A percentile compares a stretch with the other conserved stretches of the same genome.
Evolutionary conservation across 1,139 yeast species (phyloP).

Genomic region (Lizanozyma gosingica): DNA sequence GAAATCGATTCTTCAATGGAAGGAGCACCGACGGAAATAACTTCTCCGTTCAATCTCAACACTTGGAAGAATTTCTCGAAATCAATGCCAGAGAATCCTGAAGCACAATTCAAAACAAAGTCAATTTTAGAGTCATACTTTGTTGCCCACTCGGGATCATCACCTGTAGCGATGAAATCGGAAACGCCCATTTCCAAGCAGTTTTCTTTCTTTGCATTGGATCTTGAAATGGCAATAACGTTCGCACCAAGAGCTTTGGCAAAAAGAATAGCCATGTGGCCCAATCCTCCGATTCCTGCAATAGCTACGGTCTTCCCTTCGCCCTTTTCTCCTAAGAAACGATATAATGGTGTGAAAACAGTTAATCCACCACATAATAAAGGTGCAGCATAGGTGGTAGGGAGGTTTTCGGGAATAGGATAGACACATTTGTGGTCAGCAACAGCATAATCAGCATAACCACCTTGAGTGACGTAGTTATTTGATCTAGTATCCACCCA

Average conservation of each 20-base stretch:
- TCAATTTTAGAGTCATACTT: slow-evolving; percentile 31
- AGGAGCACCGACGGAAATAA: slow-evolving; percentile 17
- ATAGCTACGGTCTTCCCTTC: slow-evolving; percentile 42
- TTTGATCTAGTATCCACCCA: slow-evolving; percentile 28
- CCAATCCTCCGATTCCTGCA: slow-evolving; percentile 54
- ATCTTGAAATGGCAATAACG: slow-evolving; percentile 46
- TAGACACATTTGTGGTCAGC: slow-evolving; percentile 39
- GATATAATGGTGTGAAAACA: slow-evolving; percentile 41
- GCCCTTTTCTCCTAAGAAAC: no score
- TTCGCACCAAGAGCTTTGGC: slow-evolving; percentile 52
- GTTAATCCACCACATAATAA: slow-evolving; percentile 47
- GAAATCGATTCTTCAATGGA: no score
- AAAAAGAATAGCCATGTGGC: slow-evolving; percentile 50
- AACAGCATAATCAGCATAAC: slow-evolving; percentile 43
- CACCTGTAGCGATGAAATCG: slow-evolving; percentile 41
- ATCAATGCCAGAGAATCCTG: slow-evolving; percentile 26
- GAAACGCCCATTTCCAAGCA: slow-evolving; percentile 47
- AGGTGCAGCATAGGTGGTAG: slow-evolving; percentile 37
- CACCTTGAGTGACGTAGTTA: slow-evolving; percentile 43
- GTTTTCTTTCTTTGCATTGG: slow-evolving; percentile 38
- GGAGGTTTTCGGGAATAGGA: slow-evolving; percentile 39
- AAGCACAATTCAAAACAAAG: slow-evolving; percentile 42
- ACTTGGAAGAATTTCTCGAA: slow-evolving; percentile 10
- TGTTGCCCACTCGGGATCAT: slow-evolving; percentile 30
- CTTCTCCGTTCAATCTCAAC: slow-evolving; percentile 13